Evolutionary conservation across 1,139 yeast genomes (phyloP).

Genomic region (Zygosaccharomyces sapae): DNA sequence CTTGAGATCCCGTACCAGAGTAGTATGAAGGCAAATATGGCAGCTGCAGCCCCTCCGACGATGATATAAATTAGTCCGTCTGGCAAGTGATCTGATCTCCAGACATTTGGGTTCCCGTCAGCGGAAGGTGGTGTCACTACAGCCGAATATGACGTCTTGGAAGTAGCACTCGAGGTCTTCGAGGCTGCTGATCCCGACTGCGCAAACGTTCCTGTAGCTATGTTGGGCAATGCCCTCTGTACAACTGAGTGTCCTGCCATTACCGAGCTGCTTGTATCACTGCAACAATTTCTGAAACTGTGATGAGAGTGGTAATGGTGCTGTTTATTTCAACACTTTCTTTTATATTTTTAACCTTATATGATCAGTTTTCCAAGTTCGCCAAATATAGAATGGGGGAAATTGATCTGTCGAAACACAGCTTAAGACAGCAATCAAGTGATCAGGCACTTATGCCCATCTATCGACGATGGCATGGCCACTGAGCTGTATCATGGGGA

Average conservation of each 20-base stretch:
- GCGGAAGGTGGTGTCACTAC: constrained; percentile 61
- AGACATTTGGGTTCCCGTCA: constrained; percentile 57
- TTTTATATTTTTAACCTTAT: constrained; percentile 1
- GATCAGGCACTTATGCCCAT: not conserved
- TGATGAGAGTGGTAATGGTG: too few species aligned
- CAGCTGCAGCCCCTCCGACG: constrained; percentile 64
- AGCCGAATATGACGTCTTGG: constrained; percentile 39
- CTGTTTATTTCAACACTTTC: not conserved
- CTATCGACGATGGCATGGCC: not conserved
- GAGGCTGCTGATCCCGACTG: constrained; percentile 5
- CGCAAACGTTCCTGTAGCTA: constrained; percentile 8
- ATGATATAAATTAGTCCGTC: constrained; percentile 77
- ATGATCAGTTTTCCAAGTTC: constrained; percentile 7
- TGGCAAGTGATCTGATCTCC: constrained; percentile 46
- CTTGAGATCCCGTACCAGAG: constrained; percentile 25
- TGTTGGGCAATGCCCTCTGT: constrained; percentile 10
- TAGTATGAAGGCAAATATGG: constrained; percentile 32
- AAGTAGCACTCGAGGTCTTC: constrained; percentile 4
- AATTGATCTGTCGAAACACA: constrained; percentile 6
- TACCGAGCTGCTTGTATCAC: too few species aligned
- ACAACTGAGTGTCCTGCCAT: not conserved
- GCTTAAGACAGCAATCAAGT: constrained; percentile 1
- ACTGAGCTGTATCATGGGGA: not conserved
- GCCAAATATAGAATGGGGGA: constrained; percentile 13
- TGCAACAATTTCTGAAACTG: too few species aligned